Conservation (phyloP, 2,329 filamentous ascomycete species). For the Trichoderma sp. region DNA sequence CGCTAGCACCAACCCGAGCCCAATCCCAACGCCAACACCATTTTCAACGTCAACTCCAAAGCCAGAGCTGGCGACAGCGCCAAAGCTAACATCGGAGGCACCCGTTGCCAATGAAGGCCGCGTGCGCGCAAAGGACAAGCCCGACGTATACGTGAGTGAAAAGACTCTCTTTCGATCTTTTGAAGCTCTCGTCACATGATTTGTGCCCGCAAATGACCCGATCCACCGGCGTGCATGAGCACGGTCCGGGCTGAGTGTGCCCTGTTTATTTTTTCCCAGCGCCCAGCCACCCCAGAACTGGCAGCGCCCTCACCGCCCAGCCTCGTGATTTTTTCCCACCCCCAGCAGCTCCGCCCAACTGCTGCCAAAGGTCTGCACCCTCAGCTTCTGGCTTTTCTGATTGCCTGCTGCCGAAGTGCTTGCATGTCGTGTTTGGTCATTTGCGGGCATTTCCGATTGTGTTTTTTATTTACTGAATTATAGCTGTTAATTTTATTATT, state of each 20-base stretch:
- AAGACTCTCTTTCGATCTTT: constrained; percentile 41
- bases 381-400: constrained; percentile 14
- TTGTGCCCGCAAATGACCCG: constrained; percentile 16
- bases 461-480: neutral
- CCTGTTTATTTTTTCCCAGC: neutral
- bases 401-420: constrained; percentile 18
- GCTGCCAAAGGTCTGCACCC: constrained; percentile 13
- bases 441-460: constrained; percentile 4
- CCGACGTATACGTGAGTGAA: constrained; percentile 83
- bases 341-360: constrained; percentile 1
- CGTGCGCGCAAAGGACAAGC: constrained; percentile 80
- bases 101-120: constrained; percentile 87
- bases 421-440: constrained; percentile 19
- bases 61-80: neutral
- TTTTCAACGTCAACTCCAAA: neutral
- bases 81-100: constrained; percentile 42
- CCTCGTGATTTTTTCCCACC: constrained; percentile 20
- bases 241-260: neutral
- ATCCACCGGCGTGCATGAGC: constrained; percentile 3
- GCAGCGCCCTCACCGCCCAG: constrained; percentile 15
- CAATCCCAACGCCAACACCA: neutral
- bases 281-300: constrained; percentile 3
- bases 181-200: constrained; percentile 25
- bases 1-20: neutral
- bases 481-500: neutral